Evolutionary conservation across 192 early-diverging fungal species (phyloP), one percentile per base, ranked within the genome.

Genomic region (Paraglomus occultum): DNA sequence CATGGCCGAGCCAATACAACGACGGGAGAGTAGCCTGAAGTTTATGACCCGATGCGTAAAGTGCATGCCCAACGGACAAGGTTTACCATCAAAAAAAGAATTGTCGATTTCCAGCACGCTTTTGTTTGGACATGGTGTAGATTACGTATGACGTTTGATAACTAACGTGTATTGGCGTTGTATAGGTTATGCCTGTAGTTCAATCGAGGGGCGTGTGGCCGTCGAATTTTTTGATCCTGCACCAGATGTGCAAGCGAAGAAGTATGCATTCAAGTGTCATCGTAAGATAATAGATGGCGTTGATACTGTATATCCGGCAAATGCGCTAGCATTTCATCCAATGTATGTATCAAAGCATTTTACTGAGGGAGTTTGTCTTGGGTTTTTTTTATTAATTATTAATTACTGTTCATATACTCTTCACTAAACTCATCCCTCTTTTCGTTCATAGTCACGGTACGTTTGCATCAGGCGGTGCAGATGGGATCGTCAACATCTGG

Each of bases 181-280:
- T 18, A 6, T 71, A 75, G 96, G 96, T 14, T 97, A 94, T 86
- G 95, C 90, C 3, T 87, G 85, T 53, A 83, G 87, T 68, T 97
- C 94, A 7, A 95, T 96, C 60, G 97, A 99, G 78, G 97, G 97
- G 5, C 87, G 97, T 12, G 88, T 97, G 17, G 90, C 93, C 1
- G 91, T 99, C 20, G 95, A 99, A 71, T 95, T 89, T 66, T 92
- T 99, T 74, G 89, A 92, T 58, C 81, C 87, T 7, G 76, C 82
- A 15, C 71, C 77, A 22, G 87, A 90, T 71, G 77, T 77, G n/a
- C 85, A 92, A 58, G 76, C 74, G 4, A 89, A 91, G 68, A 96
- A 95, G 73, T 97, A 95, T 70, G 92, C 95, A 0, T 99, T 99
- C 84, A 99, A 99, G 78, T 97, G 94, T 76, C 97, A 99, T 77